Evolutionary conservation across 441 rosid species (phyloP).

Genomic region (Erysimum pusillum): DNA sequence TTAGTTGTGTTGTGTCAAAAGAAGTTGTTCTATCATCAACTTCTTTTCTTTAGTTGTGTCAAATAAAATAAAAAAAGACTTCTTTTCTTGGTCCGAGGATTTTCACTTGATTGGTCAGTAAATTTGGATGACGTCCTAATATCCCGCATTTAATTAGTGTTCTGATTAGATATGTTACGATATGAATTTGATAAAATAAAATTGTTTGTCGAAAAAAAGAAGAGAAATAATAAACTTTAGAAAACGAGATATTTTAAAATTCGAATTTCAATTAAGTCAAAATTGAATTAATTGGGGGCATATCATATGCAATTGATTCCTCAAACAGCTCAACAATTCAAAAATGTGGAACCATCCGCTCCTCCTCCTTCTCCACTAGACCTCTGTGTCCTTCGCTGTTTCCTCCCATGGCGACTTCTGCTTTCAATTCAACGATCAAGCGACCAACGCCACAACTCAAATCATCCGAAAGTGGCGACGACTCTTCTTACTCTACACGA

Average conservation of each 20-base stretch:
- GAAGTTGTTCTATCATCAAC: no score
- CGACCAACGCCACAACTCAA: constrained; percentile 54
- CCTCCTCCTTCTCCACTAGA: constrained; percentile 14
- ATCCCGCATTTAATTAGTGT: no score
- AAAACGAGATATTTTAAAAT: neutral
- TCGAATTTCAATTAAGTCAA: neutral
- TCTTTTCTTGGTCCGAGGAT: no score
- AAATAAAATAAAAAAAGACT: no score
- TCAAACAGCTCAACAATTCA: constrained; percentile 37
- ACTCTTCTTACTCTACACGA: constrained; percentile 58
- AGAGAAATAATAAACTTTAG: neutral
- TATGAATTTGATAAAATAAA: no score
- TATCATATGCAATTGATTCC: neutral
- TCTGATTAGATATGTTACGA: no score
- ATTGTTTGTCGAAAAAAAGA: no score
- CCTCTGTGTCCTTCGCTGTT: neutral
- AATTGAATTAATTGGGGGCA: neutral
- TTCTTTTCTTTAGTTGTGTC: no score
- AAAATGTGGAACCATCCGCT: constrained; percentile 43
- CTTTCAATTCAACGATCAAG: constrained; percentile 73
- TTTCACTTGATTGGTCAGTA: no score
- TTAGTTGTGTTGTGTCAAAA: no score
- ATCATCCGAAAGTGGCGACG: constrained; percentile 54
- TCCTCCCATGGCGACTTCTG: constrained; percentile 75
- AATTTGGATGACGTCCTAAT: no score